phyloP scores from a whole-genome alignment of 768 basidiomycete species.

The Lanmaoa pseudosensibilis region DNA sequence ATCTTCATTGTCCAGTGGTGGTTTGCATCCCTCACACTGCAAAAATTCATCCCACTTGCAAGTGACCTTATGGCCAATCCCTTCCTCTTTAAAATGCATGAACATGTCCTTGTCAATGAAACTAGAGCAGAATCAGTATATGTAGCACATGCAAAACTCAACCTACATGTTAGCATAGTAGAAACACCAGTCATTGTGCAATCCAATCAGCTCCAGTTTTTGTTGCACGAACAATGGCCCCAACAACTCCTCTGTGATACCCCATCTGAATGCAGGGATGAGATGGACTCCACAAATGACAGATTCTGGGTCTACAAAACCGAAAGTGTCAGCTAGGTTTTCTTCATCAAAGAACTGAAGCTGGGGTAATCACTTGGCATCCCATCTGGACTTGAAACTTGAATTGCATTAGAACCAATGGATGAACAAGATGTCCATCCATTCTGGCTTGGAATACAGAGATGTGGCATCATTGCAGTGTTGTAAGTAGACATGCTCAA shows the following conservation, averaged over 20 bases:
- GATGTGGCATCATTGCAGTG: not conserved
- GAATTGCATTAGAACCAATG: slow-evolving; percentile 37
- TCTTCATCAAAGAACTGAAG: slow-evolving; percentile 39
- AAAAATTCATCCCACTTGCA: slow-evolving; percentile 10
- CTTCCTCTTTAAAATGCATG: not conserved
- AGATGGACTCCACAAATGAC: slow-evolving; percentile 44
- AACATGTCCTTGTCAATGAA: not conserved
- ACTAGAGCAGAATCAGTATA: not conserved
- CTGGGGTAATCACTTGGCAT: slow-evolving; percentile 29
- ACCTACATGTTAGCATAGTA: slow-evolving; percentile 24
- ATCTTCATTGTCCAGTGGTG: not conserved
- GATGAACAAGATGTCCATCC: slow-evolving; percentile 45
- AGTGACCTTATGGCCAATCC: not conserved
- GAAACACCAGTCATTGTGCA: slow-evolving; percentile 23
- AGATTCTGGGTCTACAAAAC: slow-evolving; percentile 45
- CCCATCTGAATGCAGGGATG: slow-evolving; percentile 40
- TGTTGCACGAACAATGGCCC: not conserved
- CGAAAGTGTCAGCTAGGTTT: slow-evolving; percentile 34
- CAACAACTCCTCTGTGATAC: not conserved
- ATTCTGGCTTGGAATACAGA: not conserved
- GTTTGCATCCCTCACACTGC: not conserved
- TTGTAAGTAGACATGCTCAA: slow-evolving; percentile 19
- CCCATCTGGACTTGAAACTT: slow-evolving; percentile 25
- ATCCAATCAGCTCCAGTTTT: not conserved
- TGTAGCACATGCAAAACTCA: not conserved